Evolutionary conservation across 768 basidiomycete genomes (phyloP).

Genomic region (Russula abietina): DNA sequence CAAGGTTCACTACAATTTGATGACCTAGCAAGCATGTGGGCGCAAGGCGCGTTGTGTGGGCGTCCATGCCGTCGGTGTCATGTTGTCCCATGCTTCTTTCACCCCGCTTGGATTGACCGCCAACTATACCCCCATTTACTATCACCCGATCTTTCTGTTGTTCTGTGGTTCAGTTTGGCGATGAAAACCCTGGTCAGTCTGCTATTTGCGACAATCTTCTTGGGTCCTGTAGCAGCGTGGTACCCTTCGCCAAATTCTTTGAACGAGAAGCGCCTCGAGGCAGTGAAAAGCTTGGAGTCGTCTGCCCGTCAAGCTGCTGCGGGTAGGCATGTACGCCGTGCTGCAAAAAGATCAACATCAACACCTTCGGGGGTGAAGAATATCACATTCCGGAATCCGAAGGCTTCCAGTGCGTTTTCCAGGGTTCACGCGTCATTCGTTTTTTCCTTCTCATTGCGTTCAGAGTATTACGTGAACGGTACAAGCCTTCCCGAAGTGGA

Average conservation of each 20-base stretch:
- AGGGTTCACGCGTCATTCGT: not conserved
- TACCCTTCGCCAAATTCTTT: not conserved
- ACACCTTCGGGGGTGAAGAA: constrained; percentile 40
- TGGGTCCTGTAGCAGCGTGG: not conserved
- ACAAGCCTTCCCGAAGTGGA: constrained; percentile 57
- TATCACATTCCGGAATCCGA: constrained; percentile 65
- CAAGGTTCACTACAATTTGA: too few species aligned
- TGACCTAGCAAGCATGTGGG: too few species aligned
- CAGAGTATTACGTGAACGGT: constrained; percentile 70
- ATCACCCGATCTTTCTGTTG: not conserved
- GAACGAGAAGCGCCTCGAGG: constrained; percentile 11
- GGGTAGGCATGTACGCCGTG: not conserved
- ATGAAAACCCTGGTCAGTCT: not conserved
- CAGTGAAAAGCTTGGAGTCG: constrained; percentile 2
- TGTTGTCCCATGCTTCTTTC: too few species aligned
- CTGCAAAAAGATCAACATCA: not conserved
- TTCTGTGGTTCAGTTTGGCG: too few species aligned
- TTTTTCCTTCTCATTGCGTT: not conserved
- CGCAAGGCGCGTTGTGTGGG: too few species aligned
- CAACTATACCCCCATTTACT: too few species aligned
- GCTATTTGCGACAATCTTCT: not conserved
- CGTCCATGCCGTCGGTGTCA: too few species aligned
- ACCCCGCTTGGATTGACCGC: too few species aligned
- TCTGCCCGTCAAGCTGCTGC: not conserved
- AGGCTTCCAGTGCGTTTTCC: constrained; percentile 47